Base-by-base conservation (phyloP, 352 stramenopile genomes). In the Lagenidium giganteum region DNA sequence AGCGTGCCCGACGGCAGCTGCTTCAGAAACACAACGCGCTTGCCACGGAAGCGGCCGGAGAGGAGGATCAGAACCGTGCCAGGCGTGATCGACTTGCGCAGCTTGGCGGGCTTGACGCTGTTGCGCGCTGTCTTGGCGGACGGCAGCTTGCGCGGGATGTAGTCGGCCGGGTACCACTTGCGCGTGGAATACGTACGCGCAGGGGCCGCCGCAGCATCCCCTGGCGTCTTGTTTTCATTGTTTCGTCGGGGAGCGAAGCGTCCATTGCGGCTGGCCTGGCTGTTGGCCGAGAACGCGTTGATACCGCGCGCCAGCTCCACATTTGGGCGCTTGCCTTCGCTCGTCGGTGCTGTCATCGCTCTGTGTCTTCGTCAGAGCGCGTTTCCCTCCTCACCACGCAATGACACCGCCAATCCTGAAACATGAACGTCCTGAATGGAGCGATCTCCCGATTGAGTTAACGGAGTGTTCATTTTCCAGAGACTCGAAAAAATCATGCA, bases 1-100 rank as follows among this genome's bases (percentile, higher is more conserved):
- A 98, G 64, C 31, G 97, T 87, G 52, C 95, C 96, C 16, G 92
- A 98, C 39, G 89, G 74, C 23, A 99, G 75, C 40, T 94, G 72
- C 79, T 98, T 99, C 22, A 99, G 81, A 68, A 97, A 98, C 25
- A 99, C 95, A 11, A 98, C 95, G 58, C 96, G 89, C 88, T 98
- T 98, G 75, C 96, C 96, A 61, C 91, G 83, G 79, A 98, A 98
- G 60, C 96, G 89, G 40, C 96, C 96, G 20, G 90, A 92, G 9
- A 99, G 76, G 45, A 99, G 72, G 64, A 99, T 99, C 25, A 98
- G 71, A 28, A 99, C 93, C 25, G 95, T 98, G 61, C 96, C 96
- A 7, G 96, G 93, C 40, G 84, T 96, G 73, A 99, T 97, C 42
- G 86, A 96, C 47, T 92, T 80, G 42, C 96, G 93, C 21, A 99